Evolutionary conservation across 805 yeast genomes (phyloP).

Genomic region (Lachancea fermentati): DNA sequence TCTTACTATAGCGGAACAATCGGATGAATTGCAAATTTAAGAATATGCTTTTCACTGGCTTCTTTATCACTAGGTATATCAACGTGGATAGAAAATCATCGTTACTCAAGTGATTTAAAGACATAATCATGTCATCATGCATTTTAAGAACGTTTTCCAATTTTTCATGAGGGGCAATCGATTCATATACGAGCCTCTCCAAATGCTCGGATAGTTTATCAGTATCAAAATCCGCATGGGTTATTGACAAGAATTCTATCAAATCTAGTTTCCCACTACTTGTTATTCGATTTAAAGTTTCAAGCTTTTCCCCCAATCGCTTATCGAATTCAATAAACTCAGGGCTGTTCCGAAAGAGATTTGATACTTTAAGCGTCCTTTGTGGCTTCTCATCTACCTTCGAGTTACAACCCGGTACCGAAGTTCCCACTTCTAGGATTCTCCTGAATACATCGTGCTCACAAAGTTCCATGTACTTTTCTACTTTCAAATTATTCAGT

Average conservation of each 20-base stretch:
- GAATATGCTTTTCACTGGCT: slow-evolving; percentile 23
- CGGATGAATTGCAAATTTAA: slow-evolving; percentile 28
- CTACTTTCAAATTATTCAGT: slow-evolving; percentile 22
- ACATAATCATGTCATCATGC: slow-evolving; percentile 24
- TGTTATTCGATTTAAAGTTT: slow-evolving; percentile 17
- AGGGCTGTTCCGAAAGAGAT: slow-evolving; percentile 29
- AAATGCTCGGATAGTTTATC: slow-evolving; percentile 16
- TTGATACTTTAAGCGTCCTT: slow-evolving; percentile 18
- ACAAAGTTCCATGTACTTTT: slow-evolving; percentile 28
- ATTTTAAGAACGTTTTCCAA: slow-evolving; percentile 20
- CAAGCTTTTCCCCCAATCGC: slow-evolving; percentile 20
- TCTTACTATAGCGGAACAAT: slow-evolving; percentile 30
- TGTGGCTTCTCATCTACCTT: slow-evolving; percentile 5
- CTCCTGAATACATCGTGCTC: slow-evolving; percentile 26
- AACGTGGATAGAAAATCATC: slow-evolving; percentile 30
- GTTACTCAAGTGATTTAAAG: slow-evolving; percentile 24
- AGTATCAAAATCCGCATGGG: slow-evolving; percentile 9
- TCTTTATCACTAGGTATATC: slow-evolving; percentile 25
- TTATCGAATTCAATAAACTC: slow-evolving; percentile 29
- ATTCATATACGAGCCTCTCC: slow-evolving; percentile 17
- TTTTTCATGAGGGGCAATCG: slow-evolving; percentile 30
- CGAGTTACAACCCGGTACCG: slow-evolving; percentile 16
- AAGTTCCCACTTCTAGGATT: slow-evolving; percentile 29
- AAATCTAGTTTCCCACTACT: slow-evolving; percentile 20
- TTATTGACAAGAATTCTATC: slow-evolving; percentile 21